Evolutionary conservation across 495 filamentous ascomycete genomes (phyloP).

Genomic region (Podospora australis): DNA sequence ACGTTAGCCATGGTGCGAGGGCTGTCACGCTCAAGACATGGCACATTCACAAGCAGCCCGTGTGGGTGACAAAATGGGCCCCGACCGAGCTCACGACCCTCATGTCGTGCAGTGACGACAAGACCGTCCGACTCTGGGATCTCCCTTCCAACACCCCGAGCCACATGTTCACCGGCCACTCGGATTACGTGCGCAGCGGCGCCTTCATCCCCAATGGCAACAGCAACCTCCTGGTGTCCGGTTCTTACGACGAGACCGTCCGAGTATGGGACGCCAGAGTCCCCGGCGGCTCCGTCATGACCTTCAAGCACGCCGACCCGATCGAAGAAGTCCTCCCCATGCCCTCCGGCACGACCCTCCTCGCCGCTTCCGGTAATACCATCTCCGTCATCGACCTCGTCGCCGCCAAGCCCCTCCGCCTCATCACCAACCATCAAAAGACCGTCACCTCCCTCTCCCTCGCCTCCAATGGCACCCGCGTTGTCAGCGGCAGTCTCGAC

Average conservation of each 20-base stretch:
- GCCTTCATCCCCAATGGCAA: slow-evolving; percentile 77
- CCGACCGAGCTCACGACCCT: slow-evolving; percentile 78
- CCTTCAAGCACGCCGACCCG: slow-evolving; percentile 84
- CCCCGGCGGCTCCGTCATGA: slow-evolving; percentile 63
- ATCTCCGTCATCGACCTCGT: slow-evolving; percentile 93
- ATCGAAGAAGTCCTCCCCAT: slow-evolving; percentile 83
- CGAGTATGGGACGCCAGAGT: slow-evolving; percentile 86
- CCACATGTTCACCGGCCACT: slow-evolving; percentile 76
- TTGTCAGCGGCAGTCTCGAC: slow-evolving; percentile 83
- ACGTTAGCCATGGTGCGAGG: slow-evolving; percentile 56
- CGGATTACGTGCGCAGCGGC: slow-evolving; percentile 84
- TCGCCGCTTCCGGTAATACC: slow-evolving; percentile 78
- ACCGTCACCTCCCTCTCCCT: slow-evolving; percentile 76
- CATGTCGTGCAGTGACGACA: slow-evolving; percentile 82
- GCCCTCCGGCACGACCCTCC: slow-evolving; percentile 74
- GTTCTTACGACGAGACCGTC: slow-evolving; percentile 91
- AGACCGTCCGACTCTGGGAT: slow-evolving; percentile 90
- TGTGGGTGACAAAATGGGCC: slow-evolving; percentile 85
- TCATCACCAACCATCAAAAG: slow-evolving; percentile 94
- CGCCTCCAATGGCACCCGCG: slow-evolving; percentile 70
- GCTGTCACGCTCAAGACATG: slow-evolving; percentile 93
- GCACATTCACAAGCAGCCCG: slow-evolving; percentile 90
- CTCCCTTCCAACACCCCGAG: slow-evolving; percentile 69
- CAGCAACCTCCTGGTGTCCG: slow-evolving; percentile 70
- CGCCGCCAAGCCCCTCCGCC: slow-evolving; percentile 75